Evolutionary conservation across 2,329 filamentous ascomycete species (phyloP), one percentile per base, ranked within the genome.

Genomic region (Fusarium sp.): DNA sequence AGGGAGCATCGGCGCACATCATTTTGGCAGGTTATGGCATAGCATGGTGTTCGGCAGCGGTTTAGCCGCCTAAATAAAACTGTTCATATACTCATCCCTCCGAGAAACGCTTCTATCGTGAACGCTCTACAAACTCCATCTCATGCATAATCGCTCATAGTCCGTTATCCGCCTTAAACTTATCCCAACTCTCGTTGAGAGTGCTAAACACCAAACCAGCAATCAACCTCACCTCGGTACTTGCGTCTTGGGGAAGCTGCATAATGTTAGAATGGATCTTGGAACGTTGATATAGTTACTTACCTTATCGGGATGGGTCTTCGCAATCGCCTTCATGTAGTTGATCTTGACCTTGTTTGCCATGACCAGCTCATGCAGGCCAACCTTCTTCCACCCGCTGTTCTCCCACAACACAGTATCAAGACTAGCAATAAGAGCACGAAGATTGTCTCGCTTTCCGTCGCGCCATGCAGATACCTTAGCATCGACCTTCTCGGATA

Each of bases 261-360:
- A 8, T 16, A 11, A 40, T 27, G 62, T 76, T 58, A 73, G 63
- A 58, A 62, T 18, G 2, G 24, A 15, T 5, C 12, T n/a, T 38
- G 9, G n/a, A 43, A 11, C 2, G 6, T 8, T 6, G 10, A 5
- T 25, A 12, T 4, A 16, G 16, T 12, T 45, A 40, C 89, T 81
- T 85, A 98, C 96, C 91, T 99, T 99, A 80, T 99, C 96, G 65
- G 96, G 96, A 86, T 99, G 96, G 74, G 96, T 96, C 86, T 98
- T 98, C 13, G 91, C 93, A 86, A 99, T 98, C 8, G 95, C 96
- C 87, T 97, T 98, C 96, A 99, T 98, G 79, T 99, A 99, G 65
- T 92, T 86, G 70, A 99, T 91, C 88, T 99, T 99, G 79, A 98
- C 96, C 85, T 95, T 97, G 73, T 93, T 94, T 34, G 94, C 90